Evolutionary conservation across 495 filamentous ascomycete species (phyloP).

Genomic region (Talaromyces adpressus): DNA sequence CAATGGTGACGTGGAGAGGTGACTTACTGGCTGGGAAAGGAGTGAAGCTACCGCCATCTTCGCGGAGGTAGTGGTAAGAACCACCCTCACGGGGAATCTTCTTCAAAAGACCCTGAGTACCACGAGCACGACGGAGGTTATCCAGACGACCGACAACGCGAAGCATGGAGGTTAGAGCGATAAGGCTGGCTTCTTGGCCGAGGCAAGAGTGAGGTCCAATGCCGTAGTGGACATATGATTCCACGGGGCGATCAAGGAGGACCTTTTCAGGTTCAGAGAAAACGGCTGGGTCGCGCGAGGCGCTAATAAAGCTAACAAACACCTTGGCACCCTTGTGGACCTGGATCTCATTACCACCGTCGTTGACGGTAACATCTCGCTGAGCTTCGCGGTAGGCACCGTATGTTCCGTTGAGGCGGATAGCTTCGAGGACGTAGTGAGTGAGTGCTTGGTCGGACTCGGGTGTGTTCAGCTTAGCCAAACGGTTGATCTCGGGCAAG

Average conservation of each 20-base stretch:
- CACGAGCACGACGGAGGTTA: slow-evolving; percentile 60
- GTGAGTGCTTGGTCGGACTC: slow-evolving; percentile 44
- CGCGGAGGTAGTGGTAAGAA: slow-evolving; percentile 62
- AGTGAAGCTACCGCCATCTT: slow-evolving; percentile 64
- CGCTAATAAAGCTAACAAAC: slow-evolving; percentile 44
- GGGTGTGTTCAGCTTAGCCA: slow-evolving; percentile 39
- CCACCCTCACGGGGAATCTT: slow-evolving; percentile 55
- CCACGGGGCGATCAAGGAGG: slow-evolving; percentile 58
- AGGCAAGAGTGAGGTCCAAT: slow-evolving; percentile 55
- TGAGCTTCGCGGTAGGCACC: slow-evolving; percentile 48
- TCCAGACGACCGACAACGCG: slow-evolving; percentile 48
- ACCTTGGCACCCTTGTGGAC: slow-evolving; percentile 47
- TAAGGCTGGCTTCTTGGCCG: slow-evolving; percentile 52
- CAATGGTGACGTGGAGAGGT: background rate
- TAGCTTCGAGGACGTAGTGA: slow-evolving; percentile 46
- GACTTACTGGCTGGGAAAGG: slow-evolving; percentile 65
- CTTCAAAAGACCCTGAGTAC: slow-evolving; percentile 66
- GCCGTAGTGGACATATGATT: slow-evolving; percentile 62
- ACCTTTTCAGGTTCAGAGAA: slow-evolving; percentile 67
- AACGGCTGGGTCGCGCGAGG: slow-evolving; percentile 50
- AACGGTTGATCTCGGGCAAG: slow-evolving; percentile 49
- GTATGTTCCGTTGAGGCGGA: slow-evolving; percentile 55
- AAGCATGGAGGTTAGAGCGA: slow-evolving; percentile 61
- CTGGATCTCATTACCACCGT: slow-evolving; percentile 42
- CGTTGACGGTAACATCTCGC: slow-evolving; percentile 36